Percentiles rank a stretch among this genome's conserved stretches.
These are phyloP conservation scores for Pythium brassicae DNA, from an alignment of 352 stramenopile genomes.

Conservation along the genomic window DNA sequence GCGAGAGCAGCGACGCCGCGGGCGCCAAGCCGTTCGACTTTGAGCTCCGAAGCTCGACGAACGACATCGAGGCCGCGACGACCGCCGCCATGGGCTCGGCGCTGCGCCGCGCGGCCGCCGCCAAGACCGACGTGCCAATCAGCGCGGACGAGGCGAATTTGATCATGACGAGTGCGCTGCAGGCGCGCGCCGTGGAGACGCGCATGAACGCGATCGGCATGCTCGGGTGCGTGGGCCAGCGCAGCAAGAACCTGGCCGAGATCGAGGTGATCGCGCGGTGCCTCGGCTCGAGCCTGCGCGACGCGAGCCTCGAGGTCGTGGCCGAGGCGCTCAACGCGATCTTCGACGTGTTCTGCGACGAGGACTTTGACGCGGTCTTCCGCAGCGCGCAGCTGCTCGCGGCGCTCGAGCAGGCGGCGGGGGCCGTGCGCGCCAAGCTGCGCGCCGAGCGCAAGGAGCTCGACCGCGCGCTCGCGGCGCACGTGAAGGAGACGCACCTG, in stretches of 20 bases:
- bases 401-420: conserved; percentile 54
- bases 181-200: conserved; percentile 60
- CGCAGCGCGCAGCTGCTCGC: conserved; percentile 54
- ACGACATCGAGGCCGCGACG: conserved; percentile 64
- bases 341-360: conserved; percentile 83
- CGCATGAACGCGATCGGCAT: conserved; percentile 74
- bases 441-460: conserved; percentile 73
- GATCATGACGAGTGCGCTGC: conserved; percentile 59
- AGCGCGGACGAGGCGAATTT: conserved; percentile 56
- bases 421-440: conserved; percentile 67
- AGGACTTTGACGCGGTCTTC: conserved; percentile 78
- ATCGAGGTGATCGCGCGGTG: conserved; percentile 73
- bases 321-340: conserved; percentile 82
- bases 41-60: conserved; percentile 31
- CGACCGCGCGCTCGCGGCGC: conserved; percentile 71
- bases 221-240: conserved; percentile 73
- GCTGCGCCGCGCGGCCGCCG: conserved; percentile 48
- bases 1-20: conserved; percentile 16
- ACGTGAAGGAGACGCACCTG: conserved; percentile 83
- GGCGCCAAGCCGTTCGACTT: conserved; percentile 28
- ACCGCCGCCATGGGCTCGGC: conserved; percentile 73
- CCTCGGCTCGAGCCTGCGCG: conserved; percentile 49
- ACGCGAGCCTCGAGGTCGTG: conserved; percentile 77
- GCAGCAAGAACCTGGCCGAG: conserved; percentile 49
- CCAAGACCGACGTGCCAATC: conserved; percentile 53